These are phyloP conservation scores for Bruguiera sexangula DNA, from an alignment of 345 rosid species.

Conservation along the genomic window DNA sequence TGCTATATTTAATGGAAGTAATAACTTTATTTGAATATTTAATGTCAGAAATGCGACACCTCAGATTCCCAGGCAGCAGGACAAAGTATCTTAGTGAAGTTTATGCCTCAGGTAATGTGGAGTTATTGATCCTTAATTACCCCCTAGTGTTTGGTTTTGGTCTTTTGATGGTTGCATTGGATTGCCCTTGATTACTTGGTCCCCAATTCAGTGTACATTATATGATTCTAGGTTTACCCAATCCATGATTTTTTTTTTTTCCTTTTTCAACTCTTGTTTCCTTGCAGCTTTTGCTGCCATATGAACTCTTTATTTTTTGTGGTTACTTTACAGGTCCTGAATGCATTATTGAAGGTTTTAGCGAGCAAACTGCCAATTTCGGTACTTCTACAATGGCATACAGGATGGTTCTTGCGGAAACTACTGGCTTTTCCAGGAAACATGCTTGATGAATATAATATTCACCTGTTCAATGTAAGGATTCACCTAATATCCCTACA, in stretches of 20 bases:
- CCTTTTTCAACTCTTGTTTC: not conserved
- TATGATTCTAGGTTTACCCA: not conserved
- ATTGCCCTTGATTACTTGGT: too few relatives aligned
- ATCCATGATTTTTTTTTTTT: not conserved
- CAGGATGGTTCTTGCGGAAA: conserved; percentile 55
- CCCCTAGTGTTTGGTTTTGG: not conserved
- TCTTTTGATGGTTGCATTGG: not conserved
- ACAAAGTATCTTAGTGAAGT: conserved; percentile 24
- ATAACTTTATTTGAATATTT: not conserved
- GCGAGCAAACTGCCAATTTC: conserved; percentile 36
- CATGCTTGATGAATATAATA: conserved; percentile 30
- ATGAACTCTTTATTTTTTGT: not conserved
- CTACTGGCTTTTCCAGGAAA: conserved; percentile 36
- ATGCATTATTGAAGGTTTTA: conserved; percentile 43
- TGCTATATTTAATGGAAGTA: too few relatives aligned
- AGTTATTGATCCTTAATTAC: not conserved
- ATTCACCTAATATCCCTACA: conserved; percentile 14
- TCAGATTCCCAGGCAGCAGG: conserved; percentile 20
- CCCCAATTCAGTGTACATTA: not conserved
- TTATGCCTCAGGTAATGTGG: conserved; percentile 32
- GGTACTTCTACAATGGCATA: conserved; percentile 36
- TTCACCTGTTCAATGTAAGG: conserved; percentile 50
- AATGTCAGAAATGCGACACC: conserved; percentile 20
- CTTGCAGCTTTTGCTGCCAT: not conserved
- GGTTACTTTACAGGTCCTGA: conserved; percentile 35